These are phyloP conservation scores for Alternaria sp. DNA, from an alignment of 2,329 filamentous ascomycete genomes.

Conservation along the genomic window DNA sequence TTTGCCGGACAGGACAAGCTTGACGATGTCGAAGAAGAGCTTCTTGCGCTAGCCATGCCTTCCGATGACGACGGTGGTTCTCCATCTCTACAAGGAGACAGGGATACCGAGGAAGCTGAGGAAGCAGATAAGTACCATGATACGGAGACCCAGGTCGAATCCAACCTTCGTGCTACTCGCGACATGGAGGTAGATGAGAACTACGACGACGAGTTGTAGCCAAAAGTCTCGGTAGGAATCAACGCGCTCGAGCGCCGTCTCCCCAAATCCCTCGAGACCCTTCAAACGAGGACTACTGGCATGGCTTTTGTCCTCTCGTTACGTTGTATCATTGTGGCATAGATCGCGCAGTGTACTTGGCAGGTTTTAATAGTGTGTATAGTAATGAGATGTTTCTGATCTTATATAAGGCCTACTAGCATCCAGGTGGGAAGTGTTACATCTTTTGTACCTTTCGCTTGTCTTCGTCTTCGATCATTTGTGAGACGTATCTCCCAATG, in stretches of 20 bases:
- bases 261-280: not conserved
- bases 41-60: conserved; percentile 1
- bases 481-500: not conserved
- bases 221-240: not conserved
- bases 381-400: not conserved
- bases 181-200: conserved; percentile 4
- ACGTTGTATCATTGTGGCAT: not conserved
- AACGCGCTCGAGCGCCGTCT: not conserved
- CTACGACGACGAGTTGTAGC: not conserved
- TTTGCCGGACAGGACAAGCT: conserved; percentile 1
- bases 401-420: not conserved
- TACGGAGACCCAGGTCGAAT: not conserved
- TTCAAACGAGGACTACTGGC: too few relatives aligned
- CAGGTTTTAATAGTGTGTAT: not conserved
- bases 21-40: conserved; percentile 3
- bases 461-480: not conserved
- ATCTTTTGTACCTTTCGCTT: not conserved
- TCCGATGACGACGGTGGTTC: not conserved
- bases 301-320: not conserved
- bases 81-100: not conserved
- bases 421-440: not conserved
- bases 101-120: not conserved
- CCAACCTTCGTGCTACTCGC: not conserved
- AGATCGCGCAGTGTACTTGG: not conserved
- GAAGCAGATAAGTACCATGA: not conserved